Evolutionary conservation across 768 basidiomycete species (phyloP), one percentile per base, ranked within the genome.

Genomic region (Rhizopogon vinicolor): DNA sequence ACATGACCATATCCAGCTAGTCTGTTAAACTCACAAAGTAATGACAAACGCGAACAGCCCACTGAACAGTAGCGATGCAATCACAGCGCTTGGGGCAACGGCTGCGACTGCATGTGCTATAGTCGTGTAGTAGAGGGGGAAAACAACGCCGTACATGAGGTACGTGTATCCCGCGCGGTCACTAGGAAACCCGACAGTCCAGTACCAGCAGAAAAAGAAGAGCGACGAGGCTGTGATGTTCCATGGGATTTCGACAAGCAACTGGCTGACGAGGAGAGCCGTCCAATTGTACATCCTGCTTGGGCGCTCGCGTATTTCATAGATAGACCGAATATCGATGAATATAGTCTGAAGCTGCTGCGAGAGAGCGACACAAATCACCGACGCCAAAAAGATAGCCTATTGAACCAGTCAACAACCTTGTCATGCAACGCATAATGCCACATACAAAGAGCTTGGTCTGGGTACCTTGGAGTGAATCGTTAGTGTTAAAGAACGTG

Each of bases 161-260:
- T 75, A 86, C 2, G 80, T 81, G 62, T 80, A 86, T n/a, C 78
- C 86, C 4, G 76, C 84, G 39, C 85, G 71, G 12, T 74, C 72
- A 1, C 68, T 71, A 8, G 74, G 72, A 62, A 83, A 84, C 0
- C 85, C 85, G 49, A 86, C 82, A 5, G 85, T 84, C 81, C 82
- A 87, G 68, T 78, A 88, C 86, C 86, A 89, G 60, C 78, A 81
- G 51, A 85, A 61, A 72, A 81, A 89, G 69, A 84, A 78, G 12
- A 88, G 53, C 0, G 76, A 72, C 1, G 84, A 81, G 31, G 80
- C 79, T 4, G 82, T 7, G 39, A 86, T 76, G 58, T 85, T 85
- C 80, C 81, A 85, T 1, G 84, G 84, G 1, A 85, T 49, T 57
- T 85, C 85, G 3, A 79, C 74, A 10, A 85, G 59, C 41, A 86